Base-by-base conservation (phyloP, 768 basidiomycete species). In the Tulasnella sp. region DNA sequence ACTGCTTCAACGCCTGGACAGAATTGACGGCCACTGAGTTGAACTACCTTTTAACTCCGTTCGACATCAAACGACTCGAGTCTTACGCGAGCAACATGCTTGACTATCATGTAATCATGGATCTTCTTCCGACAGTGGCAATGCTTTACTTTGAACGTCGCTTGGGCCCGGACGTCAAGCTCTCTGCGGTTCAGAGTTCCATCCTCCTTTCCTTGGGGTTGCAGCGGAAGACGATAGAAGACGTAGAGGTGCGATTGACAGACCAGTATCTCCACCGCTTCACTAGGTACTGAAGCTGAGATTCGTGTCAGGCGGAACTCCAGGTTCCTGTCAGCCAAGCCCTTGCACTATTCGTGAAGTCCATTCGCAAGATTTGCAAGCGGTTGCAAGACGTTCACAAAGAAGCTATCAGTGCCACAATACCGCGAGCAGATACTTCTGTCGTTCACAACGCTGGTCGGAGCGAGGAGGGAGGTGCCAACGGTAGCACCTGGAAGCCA, bases 11-110 rank as follows among this genome's bases (percentile, higher is more conserved):
- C 18, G 0, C 28, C 18, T 37, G 85, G 89, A 72, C 85, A 94
- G 84, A 87, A 6, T 85, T 90, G 34, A 82, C 88, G 24, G 84
- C 86, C 1, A 37, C 31, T 16, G 93, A 94, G 80, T 87, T 93
- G 22, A 87, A 90, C 0, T 87, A 92, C 73, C 85, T 94, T 9
- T 85, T 97, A 79, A 93, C 95, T 0, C 96, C 98, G 0, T 99
- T 97, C 85, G 98, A 99, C 86, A 89, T 99, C 83, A 98, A 99
- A 85, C 93, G 98, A 1, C 89, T 99, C 20, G 94, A 97, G 83
- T 94, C 97, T 7, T 99, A 99, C 82, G 94, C 96, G 0, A 96
- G 98, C 85, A 96, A 96, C 84, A 93, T 94, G 91, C 89, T 99
- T 60, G 98, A 99, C 86, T 98, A 97, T 84, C 98, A 99, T 84